Evolutionary conservation across 768 basidiomycete genomes (phyloP), one percentile per base, ranked within the genome.

Genomic region (Mycena filopes): DNA sequence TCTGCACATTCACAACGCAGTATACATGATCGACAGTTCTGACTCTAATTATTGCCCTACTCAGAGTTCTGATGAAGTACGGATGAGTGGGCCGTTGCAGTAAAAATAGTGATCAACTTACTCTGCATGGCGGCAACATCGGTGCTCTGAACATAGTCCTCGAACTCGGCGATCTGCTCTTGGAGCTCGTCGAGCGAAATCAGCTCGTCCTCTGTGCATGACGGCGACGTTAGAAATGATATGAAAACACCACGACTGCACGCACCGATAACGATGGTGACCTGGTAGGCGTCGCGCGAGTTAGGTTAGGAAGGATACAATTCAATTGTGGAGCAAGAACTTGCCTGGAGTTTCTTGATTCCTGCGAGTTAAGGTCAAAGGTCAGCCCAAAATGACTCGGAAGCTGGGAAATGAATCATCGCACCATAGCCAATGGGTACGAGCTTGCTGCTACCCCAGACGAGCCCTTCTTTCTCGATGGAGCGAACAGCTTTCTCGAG

Each of bases 51-150:
- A 63, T 36, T 4, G 16, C 23, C 21, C n/a, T 21, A 26, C 49
- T 68, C 57, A 73, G 26, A 70, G 67, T 55, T 73, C 70, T 69
- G 61, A n/a, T 36, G 25, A 54, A 21, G 57, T 28, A 53, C 40
- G 6, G 23, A 18, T 59, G 45, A 46, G 48, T 4, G 61, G 51
- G 28, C 23, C 12, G 48, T 28, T 12, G 20, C 36, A 46, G 23
- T 56, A 40, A 45, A 57, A 48, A 23, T 23, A 25, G 15, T 18
- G 18, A 53, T n/a, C n/a, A 16, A 79, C 84, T 69, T 76, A 95
- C 94, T 96, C 80, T 96, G 95, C 95, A 96, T 96, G 66, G 95
- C 96, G 69, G 92, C 90, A 67, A 98, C 78, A 77, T 98, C 96
- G 31, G 92, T 84, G 78, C 94, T 95, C 85, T 98, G 96, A 68